Percentiles rank a stretch among this genome's conserved stretches.
phyloP scores from a whole-genome alignment of 306 rosid genomes.

The Ammopiptanthus mongolicus region DNA sequence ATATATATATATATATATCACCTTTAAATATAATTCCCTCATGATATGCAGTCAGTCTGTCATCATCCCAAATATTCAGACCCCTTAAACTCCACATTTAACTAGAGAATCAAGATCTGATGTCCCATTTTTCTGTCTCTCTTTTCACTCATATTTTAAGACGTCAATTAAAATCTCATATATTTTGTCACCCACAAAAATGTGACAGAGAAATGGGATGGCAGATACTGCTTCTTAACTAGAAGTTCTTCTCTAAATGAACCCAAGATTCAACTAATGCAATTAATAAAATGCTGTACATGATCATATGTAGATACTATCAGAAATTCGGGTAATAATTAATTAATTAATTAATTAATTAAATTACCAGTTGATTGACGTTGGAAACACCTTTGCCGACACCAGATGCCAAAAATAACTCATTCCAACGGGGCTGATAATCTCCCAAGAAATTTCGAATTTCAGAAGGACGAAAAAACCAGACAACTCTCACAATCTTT shows the following conservation, averaged over 20 bases:
- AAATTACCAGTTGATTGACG: slow-evolving; percentile 40
- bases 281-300: not conserved
- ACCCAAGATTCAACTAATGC: not conserved
- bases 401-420: slow-evolving; percentile 67
- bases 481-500: slow-evolving; percentile 39
- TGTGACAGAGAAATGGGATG: no score
- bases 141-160: no score
- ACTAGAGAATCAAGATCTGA: no score
- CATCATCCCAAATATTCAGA: not conserved
- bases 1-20: not conserved
- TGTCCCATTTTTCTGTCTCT: no score
- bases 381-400: slow-evolving; percentile 44
- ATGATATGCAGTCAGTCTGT: not conserved
- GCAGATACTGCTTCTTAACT: no score
- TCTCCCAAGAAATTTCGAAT: slow-evolving; percentile 25
- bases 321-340: not conserved
- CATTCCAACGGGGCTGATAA: slow-evolving; percentile 47
- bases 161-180: no score
- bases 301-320: not conserved
- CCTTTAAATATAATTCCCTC: not conserved
- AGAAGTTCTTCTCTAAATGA: not conserved
- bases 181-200: no score
- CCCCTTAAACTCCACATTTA: not conserved
- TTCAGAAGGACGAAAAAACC: slow-evolving; percentile 58
- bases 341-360: not conserved